These are phyloP conservation scores for Perkinsus marinus DNA, from an alignment of 169 alveolate genomes.

Conservation along the genomic window DNA sequence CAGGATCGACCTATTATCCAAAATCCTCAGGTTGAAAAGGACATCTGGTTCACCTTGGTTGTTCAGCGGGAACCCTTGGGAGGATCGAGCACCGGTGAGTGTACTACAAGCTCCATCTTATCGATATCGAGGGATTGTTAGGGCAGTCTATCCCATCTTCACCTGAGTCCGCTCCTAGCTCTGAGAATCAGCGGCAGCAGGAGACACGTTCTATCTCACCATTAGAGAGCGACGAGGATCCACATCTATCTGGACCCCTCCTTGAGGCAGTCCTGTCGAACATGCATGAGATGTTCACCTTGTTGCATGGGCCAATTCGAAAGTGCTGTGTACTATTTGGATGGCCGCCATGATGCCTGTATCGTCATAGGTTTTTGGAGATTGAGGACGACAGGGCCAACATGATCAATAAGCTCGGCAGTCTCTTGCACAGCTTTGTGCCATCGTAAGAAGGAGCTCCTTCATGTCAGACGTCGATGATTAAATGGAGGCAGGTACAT, in stretches of 20 bases:
- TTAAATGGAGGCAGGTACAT: background rate
- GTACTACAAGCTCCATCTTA: background rate
- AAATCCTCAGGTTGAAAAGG: background rate
- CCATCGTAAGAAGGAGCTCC: background rate
- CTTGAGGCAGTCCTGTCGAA: background rate
- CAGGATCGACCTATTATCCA: background rate
- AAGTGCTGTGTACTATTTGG: background rate
- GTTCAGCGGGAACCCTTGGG: background rate
- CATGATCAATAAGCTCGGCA: background rate
- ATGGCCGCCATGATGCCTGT: background rate
- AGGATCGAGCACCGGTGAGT: background rate
- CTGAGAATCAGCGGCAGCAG: background rate
- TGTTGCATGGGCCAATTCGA: background rate
- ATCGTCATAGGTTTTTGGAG: background rate
- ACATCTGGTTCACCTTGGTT: background rate
- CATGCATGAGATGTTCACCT: background rate
- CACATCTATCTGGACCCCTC: background rate
- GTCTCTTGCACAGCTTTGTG: background rate
- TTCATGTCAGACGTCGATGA: background rate
- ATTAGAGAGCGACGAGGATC: background rate
- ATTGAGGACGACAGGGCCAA: background rate
- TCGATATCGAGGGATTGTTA: background rate
- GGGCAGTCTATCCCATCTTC: background rate
- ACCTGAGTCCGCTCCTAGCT: background rate
- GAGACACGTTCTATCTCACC: background rate